Evolutionary conservation across 257 asterid genomes (phyloP).

Genomic region (Scutellaria barbata): DNA sequence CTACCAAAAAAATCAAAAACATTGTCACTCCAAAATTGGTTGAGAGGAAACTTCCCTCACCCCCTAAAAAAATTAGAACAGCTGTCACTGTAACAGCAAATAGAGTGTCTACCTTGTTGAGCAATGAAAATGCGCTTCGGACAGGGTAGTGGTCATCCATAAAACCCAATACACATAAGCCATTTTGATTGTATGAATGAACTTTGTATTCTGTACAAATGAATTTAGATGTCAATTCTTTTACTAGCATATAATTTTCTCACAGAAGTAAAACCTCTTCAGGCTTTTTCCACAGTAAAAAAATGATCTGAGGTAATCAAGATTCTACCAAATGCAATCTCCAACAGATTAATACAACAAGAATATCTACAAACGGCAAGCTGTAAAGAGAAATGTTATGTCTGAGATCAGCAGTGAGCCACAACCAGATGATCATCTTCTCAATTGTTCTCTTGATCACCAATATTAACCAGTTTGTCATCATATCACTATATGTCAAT

Average conservation of each 20-base stretch:
- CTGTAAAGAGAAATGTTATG: neutral
- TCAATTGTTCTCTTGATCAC: neutral
- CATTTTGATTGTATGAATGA: constrained; percentile 81
- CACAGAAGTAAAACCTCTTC: neutral
- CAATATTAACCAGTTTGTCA: neutral
- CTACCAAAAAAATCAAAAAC: constrained; percentile 38
- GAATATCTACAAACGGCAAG: neutral
- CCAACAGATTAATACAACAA: neutral
- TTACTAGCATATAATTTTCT: neutral
- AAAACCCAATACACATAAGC: constrained; percentile 80
- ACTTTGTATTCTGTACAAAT: constrained; percentile 74
- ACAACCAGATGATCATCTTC: neutral
- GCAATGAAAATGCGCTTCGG: constrained; percentile 89
- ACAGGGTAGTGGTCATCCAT: constrained; percentile 96
- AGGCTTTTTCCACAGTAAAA: neutral
- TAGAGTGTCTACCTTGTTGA: constrained; percentile 67
- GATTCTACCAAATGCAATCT: constrained; percentile 17
- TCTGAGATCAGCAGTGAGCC: neutral
- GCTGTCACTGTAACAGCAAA: neutral
- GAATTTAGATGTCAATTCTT: neutral
- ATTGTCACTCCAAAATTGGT: neutral
- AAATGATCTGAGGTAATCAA: neutral
- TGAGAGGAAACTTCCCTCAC: neutral
- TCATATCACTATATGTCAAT: neutral
- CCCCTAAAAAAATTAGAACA: neutral